Evolutionary conservation across 225 moss, liverwort and hornwort species (phyloP), one percentile per base, ranked within the genome.

Genomic region (Sphagnum contortum): DNA sequence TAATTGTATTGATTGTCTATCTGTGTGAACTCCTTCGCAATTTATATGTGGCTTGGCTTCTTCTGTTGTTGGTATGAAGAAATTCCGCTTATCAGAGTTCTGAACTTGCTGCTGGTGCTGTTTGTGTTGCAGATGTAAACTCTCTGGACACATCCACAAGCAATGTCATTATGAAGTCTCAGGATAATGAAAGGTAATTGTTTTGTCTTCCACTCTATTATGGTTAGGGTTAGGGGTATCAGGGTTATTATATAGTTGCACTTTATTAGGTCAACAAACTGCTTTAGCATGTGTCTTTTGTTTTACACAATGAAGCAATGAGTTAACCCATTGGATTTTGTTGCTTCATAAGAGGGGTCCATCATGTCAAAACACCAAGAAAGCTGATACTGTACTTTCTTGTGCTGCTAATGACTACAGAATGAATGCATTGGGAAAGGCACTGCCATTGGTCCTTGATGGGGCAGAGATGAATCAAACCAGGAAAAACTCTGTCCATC

Each of bases 401-500:
- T 54, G 50, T 72, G 63, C 57, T 77, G 62, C 59, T 67, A 11
- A 13, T 75, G 62, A 55, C 61, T 58, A 63, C 92, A 96, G 92
- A 72, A 77, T 75, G 70, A 76, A 80, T 13, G 80, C 87, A 68
- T 59, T 92, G 44, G 88, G 72, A 48, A 74, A 75, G 67, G 96
- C 83, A 7, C 66, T 96, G 70, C 83, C 79, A 49, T 74, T 78
- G 65, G 88, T 92, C 49, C 74, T 92, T 59, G 92, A 82, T 82
- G 92, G 96, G 75, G 88, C 90, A 50, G 90, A 96, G 76, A 78
- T 92, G 47, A 92, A 79, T 55, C 76, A 79, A 63, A 67, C 69
- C 63, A 92, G 90, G 73, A 80, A 74, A 80, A 77, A 75, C 63
- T 61, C 85, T 52, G 96, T 29, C 96, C 62, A 81, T 83, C 65